Evolutionary conservation across 768 basidiomycete species (phyloP).

Genomic region (Sporobolomyces pararoseus): DNA sequence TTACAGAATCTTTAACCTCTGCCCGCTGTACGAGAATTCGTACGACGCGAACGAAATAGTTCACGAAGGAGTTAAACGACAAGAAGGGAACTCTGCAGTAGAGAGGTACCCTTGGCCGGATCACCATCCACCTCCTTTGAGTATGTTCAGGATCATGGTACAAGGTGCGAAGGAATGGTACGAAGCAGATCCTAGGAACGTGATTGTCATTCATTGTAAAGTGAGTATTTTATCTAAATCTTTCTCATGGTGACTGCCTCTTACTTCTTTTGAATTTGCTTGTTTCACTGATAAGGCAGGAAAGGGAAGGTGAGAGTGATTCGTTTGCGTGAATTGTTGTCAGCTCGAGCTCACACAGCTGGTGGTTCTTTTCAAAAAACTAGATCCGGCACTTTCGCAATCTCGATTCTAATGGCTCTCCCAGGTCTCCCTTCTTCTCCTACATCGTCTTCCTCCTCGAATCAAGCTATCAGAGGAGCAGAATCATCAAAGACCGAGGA

Average conservation of each 20-base stretch:
- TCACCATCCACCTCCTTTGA: slow-evolving; percentile 81
- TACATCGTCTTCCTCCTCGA: slow-evolving; percentile 38
- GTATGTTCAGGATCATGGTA: slow-evolving; percentile 66
- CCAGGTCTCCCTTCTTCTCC: slow-evolving; percentile 56
- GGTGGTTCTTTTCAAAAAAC: too few species aligned
- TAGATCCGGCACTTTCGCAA: slow-evolving; percentile 78
- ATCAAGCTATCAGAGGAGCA: slow-evolving; percentile 31
- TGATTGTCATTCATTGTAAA: slow-evolving; percentile 84
- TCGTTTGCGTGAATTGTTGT: too few species aligned
- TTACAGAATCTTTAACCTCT: slow-evolving; percentile 84
- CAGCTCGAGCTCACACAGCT: too few species aligned
- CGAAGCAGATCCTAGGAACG: slow-evolving; percentile 60
- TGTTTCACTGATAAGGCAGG: slow-evolving; percentile 11
- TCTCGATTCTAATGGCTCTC: slow-evolving; percentile 70
- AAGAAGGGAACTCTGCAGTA: neutral
- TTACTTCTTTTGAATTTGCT: neutral
- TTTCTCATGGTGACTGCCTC: slow-evolving; percentile 18
- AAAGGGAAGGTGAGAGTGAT: slow-evolving; percentile 40
- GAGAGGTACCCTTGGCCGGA: slow-evolving; percentile 79
- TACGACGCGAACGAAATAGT: slow-evolving; percentile 68
- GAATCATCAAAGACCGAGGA: slow-evolving; percentile 52
- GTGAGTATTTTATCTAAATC: slow-evolving; percentile 49
- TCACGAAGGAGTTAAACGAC: slow-evolving; percentile 47
- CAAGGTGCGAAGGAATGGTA: slow-evolving; percentile 74
- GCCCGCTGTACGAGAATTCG: slow-evolving; percentile 60